Base-by-base conservation (phyloP, 2,329 filamentous ascomycete genomes). In the Aphanoascus verrucosus region DNA sequence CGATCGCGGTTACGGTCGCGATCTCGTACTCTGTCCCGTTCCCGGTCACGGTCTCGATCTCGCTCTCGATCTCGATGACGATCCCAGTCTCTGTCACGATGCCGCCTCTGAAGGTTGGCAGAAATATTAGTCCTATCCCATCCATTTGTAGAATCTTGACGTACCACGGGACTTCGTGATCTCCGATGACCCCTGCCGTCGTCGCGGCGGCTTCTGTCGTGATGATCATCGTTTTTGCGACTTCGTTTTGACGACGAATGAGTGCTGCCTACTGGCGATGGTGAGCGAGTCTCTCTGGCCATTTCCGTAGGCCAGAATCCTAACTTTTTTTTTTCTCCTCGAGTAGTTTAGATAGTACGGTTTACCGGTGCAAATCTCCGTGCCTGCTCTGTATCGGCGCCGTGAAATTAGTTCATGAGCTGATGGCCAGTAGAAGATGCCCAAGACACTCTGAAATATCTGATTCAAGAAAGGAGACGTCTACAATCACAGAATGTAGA, bases 231-330 rank as follows among this genome's bases (percentile, higher is more conserved):
- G 61, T 76, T 77, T 69, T 76, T 74, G 64, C 75, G 73, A 63
- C 63, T 71, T 57, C 82, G 80, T 74, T 81, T 85, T 74, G 82
- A 83, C 66, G 83, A 81, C 72, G 82, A 83, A 72, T 80, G 78
- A 68, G 86, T 83, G 78, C 85, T 88, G 82, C 85, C 86, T 89
- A 84, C 83, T 84, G 85, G 85, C 83, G 85, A 88, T 86, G 86
- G 87, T 90, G 86, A 91, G 86, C 86, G 78, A 76, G 75, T 75
- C 71, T 79, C 77, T 75, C 77, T 76, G 75, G 75, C 76, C 77
- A 80, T 80, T 69, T 64, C 73, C 73, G 72, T 70, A 74, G 69
- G 76, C 74, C 71, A 75, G 76, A n/a, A 69, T 52, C 55, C 56
- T 57, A 55, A 57, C 56, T 55, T 55, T 57, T 53, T 38, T n/a